These are phyloP conservation scores for Moricandia moricandioides DNA, from an alignment of 345 rosid species.

Conservation along the genomic window DNA sequence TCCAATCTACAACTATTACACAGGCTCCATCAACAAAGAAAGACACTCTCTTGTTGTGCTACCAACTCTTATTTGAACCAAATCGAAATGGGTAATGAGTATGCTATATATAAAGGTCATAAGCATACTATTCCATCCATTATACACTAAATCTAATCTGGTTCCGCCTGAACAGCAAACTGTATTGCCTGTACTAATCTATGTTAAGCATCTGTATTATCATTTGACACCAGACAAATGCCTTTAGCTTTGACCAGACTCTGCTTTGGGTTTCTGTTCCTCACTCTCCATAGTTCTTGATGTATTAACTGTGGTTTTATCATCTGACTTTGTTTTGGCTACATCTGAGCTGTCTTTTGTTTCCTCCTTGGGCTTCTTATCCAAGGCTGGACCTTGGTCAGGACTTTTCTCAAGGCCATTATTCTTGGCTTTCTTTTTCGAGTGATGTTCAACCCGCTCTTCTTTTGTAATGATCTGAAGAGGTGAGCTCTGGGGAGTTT, in stretches of 20 bases:
- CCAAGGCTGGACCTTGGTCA: slow-evolving; percentile 21
- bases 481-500: slow-evolving; percentile 29
- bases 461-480: slow-evolving; percentile 14
- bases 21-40: slow-evolving; percentile 25
- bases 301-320: slow-evolving; percentile 24
- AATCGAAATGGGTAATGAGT: slow-evolving; percentile 8
- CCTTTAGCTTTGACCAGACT: slow-evolving; percentile 58
- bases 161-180: slow-evolving; percentile 33
- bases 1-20: slow-evolving; percentile 34
- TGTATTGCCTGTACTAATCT: slow-evolving; percentile 38
- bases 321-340: slow-evolving; percentile 31
- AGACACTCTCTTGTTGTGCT: slow-evolving; percentile 18
- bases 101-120: slow-evolving; percentile 10
- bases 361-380: slow-evolving; percentile 31
- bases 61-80: slow-evolving; percentile 33
- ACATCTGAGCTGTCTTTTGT: slow-evolving; percentile 31
- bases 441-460: slow-evolving; percentile 31
- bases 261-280: slow-evolving; percentile 46
- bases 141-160: slow-evolving; percentile 28
- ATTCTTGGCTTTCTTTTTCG: slow-evolving; percentile 32
- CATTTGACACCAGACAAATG: slow-evolving; percentile 19
- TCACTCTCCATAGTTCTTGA: slow-evolving; percentile 35
- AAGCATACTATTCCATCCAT: slow-evolving; percentile 20
- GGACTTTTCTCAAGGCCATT: slow-evolving; percentile 25
- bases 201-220: slow-evolving; percentile 35